These are phyloP conservation scores for Loxodes magnus DNA, from an alignment of 73 alveolate species.

Conservation along the genomic window DNA sequence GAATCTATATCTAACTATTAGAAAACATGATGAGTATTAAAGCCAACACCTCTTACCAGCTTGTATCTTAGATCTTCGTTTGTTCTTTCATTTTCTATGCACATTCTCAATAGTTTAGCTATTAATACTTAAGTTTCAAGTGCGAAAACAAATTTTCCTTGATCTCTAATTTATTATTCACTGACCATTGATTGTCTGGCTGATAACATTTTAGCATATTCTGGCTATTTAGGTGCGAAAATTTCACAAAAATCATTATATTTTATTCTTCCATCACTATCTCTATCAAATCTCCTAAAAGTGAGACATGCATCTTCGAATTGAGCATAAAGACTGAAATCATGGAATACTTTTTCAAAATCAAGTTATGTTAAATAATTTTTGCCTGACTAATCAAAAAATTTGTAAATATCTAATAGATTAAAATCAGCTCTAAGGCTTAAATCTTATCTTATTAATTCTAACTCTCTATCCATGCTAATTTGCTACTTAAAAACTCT, in stretches of 20 bases:
- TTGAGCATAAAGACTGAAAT: constrained; percentile 16
- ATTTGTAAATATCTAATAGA: constrained; percentile 17
- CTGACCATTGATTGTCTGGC: constrained; percentile 1
- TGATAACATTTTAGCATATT: neutral
- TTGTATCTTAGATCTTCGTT: neutral
- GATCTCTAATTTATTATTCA: neutral
- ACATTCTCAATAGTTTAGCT: constrained; percentile 1
- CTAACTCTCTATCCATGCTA: constrained; percentile 17
- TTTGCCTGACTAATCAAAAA: constrained; percentile 11
- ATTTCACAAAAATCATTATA: constrained; percentile 21
- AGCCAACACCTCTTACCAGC: constrained; percentile 1
- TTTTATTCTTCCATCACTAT: constrained; percentile 9
- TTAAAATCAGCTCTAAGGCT: constrained; percentile 17
- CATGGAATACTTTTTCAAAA: constrained; percentile 5
- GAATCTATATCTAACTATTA: neutral
- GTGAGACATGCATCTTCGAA: constrained; percentile 19
- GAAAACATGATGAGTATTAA: constrained; percentile 7
- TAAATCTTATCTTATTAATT: constrained; percentile 7
- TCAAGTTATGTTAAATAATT: constrained; percentile 13
- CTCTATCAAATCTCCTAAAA: constrained; percentile 8
- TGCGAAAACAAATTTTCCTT: constrained; percentile 4
- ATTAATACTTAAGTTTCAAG: neutral
- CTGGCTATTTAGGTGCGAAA: constrained; percentile 16
- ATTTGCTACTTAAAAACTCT: constrained; percentile 6
- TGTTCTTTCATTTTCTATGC: neutral